A percentile compares a stretch with the other conserved stretches of the same genome.
These are phyloP conservation scores for Dactylis glomerata DNA, from an alignment of 176 grass and related monocot species.

Conservation along the genomic window DNA sequence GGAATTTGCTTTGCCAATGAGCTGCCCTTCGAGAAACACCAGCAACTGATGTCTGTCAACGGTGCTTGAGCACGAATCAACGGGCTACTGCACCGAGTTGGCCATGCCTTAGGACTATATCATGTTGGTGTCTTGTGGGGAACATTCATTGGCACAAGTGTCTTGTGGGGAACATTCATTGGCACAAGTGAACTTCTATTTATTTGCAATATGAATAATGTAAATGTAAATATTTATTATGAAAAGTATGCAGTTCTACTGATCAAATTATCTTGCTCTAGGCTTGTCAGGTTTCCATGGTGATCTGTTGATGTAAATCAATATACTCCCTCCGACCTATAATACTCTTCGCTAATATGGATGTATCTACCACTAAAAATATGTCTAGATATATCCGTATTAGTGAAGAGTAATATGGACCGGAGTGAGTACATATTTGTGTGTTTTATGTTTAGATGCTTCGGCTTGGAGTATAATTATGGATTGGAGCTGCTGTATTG, in stretches of 20 bases:
- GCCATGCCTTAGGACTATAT: neutral
- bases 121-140: conserved; percentile 15
- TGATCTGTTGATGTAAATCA: neutral
- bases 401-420: no score
- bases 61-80: neutral
- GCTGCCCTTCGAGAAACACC: conserved; percentile 5
- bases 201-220: conserved; percentile 31
- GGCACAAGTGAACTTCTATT: conserved; percentile 23
- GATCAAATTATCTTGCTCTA: neutral
- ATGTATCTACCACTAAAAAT: no score
- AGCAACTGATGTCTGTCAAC: neutral
- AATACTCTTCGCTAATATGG: no score
- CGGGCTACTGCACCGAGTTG: neutral
- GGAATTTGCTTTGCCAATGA: conserved; percentile 23
- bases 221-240: conserved; percentile 38
- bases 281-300: neutral
- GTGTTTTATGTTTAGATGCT: no score
- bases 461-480: no score
- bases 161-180: conserved; percentile 3
- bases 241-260: conserved; percentile 3
- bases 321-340: no score
- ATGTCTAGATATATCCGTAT: no score
- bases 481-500: no score
- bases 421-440: no score
- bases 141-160: conserved; percentile 18